Percentiles rank a stretch among this genome's conserved stretches.
Conservation (phyloP, 2,329 filamentous ascomycete genomes). For the Colletotrichum gigasporum region DNA sequence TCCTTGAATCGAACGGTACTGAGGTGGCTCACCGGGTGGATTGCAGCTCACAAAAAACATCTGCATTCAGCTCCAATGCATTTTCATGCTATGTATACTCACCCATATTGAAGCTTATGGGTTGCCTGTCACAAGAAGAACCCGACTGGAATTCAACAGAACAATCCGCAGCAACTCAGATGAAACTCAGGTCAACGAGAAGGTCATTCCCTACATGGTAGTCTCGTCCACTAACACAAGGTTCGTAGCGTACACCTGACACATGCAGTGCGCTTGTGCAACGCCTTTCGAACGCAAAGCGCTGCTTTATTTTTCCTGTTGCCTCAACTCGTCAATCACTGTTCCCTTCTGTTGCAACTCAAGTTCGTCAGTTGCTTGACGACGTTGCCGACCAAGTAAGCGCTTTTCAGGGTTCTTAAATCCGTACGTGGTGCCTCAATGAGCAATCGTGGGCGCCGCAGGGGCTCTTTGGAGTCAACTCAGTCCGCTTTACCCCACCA, state of each 20-base stretch:
- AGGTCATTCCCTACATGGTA: background rate
- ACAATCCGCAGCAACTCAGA: background rate
- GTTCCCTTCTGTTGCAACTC: background rate
- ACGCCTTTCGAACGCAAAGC: background rate
- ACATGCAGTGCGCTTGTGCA: constrained; percentile 1
- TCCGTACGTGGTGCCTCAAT: background rate
- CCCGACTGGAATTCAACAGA: no score
- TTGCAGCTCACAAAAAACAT: no score
- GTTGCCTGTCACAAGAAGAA: no score
- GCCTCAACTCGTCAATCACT: background rate
- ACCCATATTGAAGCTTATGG: background rate
- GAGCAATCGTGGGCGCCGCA: background rate
- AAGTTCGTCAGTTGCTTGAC: background rate
- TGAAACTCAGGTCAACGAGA: background rate
- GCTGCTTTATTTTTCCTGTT: background rate
- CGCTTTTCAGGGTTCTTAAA: background rate
- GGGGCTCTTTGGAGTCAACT: constrained; percentile 10
- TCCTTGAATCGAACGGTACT: no score
- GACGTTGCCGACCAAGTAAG: background rate
- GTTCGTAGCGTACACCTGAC: background rate
- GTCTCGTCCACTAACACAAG: background rate
- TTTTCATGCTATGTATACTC: background rate
- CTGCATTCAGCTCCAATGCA: background rate
- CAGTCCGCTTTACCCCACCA: constrained; percentile 25
- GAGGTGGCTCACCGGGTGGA: no score